Conservation (phyloP, 78 protist species). For the Guillardia theta region DNA sequence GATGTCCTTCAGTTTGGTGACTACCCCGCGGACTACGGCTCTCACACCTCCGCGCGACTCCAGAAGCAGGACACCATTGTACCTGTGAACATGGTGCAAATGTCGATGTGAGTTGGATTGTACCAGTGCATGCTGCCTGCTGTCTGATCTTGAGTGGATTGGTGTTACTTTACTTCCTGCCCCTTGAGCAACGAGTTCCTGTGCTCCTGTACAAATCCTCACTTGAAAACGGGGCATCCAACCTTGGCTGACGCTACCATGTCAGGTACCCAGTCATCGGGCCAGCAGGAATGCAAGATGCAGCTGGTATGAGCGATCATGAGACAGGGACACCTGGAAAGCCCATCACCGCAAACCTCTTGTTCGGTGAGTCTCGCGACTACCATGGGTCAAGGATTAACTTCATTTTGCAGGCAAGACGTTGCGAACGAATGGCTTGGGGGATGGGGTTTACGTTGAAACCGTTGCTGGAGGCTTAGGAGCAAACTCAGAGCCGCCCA, state of each 20-base stretch:
- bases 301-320: neutral
- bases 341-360: neutral
- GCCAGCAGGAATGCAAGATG: neutral
- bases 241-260: too few relatives aligned
- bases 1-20: slow-evolving; percentile 1
- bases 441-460: slow-evolving; percentile 10
- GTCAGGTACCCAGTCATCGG: neutral
- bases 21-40: neutral
- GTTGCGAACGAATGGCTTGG: neutral
- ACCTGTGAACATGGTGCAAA: neutral
- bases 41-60: neutral
- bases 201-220: too few relatives aligned
- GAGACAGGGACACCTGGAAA: neutral
- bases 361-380: too few relatives aligned
- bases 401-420: too few relatives aligned
- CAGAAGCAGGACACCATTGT: slow-evolving; percentile 12
- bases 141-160: too few relatives aligned
- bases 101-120: too few relatives aligned
- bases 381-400: too few relatives aligned
- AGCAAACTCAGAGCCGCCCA: slow-evolving; percentile 42
- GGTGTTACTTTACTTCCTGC: too few relatives aligned
- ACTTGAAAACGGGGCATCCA: too few relatives aligned
- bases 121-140: too few relatives aligned
- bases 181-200: too few relatives aligned
- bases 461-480: slow-evolving; percentile 11